Conservation (phyloP, 768 basidiomycete species). For the Rhizopogon salebrosus region DNA sequence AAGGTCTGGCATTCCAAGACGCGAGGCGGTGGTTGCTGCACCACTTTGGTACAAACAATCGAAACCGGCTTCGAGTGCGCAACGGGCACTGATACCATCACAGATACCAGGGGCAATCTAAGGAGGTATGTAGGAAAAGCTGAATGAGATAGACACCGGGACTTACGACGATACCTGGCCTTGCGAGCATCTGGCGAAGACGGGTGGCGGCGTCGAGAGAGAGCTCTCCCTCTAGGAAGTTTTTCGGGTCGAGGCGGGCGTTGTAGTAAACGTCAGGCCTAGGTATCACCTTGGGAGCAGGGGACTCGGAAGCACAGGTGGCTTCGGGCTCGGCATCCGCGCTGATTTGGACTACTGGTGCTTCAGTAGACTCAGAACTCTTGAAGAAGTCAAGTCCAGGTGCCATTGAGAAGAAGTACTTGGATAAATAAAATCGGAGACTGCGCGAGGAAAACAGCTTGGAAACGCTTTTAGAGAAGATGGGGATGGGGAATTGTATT, state of each 20-base stretch:
- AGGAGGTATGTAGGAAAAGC: background rate
- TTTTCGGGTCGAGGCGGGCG: constrained; percentile 61
- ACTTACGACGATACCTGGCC: constrained; percentile 73
- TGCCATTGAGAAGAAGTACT: constrained; percentile 15
- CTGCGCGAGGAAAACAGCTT: constrained; percentile 1
- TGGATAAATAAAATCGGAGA: constrained; percentile 1
- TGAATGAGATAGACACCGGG: background rate
- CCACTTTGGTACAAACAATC: constrained; percentile 77
- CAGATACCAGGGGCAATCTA: constrained; percentile 77
- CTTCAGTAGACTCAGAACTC: constrained; percentile 3
- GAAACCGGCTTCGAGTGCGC: constrained; percentile 77
- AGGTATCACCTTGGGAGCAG: constrained; percentile 9
- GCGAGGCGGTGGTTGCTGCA: constrained; percentile 75
- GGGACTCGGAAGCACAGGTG: background rate
- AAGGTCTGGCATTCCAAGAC: constrained; percentile 73
- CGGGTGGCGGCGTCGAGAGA: constrained; percentile 67
- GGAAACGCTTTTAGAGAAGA: constrained; percentile 14
- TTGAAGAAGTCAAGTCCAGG: constrained; percentile 31
- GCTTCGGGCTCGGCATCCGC: constrained; percentile 6
- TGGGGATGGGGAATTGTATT: constrained; percentile 13
- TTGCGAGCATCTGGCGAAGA: constrained; percentile 61
- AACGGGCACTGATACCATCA: constrained; percentile 75
- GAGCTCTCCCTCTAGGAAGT: constrained; percentile 64
- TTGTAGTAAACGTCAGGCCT: constrained; percentile 49
- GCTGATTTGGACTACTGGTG: background rate